A percentile compares a stretch with the other conserved stretches of the same genome.
Evolutionary conservation across 495 filamentous ascomycete genomes (phyloP).

Genomic region (Aspergillus ostianus): DNA sequence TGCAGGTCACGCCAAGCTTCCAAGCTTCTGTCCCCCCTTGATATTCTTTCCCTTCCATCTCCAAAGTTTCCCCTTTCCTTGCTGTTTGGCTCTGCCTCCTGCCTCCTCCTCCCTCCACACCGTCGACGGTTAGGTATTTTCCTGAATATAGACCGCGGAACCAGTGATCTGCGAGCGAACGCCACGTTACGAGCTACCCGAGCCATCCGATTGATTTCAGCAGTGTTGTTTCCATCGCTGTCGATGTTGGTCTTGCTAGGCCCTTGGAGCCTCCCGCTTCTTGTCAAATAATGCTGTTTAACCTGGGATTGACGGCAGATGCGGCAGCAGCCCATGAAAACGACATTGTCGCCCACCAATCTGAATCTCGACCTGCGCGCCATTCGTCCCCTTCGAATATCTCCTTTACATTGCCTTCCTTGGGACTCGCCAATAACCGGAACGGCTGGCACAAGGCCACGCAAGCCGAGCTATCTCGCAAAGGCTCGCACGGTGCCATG

Average conservation of each 20-base stretch:
- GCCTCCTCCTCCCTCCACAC: neutral
- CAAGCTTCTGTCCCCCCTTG: neutral
- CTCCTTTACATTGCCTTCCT: slow-evolving; percentile 43
- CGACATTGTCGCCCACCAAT: slow-evolving; percentile 43
- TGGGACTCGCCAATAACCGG: slow-evolving; percentile 23
- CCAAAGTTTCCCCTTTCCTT: neutral
- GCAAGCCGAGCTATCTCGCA: slow-evolving; percentile 16
- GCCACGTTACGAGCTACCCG: neutral
- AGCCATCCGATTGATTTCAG: neutral
- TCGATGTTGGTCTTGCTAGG: slow-evolving; percentile 20
- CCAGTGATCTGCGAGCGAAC: neutral
- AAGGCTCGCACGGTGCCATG: slow-evolving; percentile 26
- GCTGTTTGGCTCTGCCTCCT: neutral
- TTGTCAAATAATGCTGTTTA: slow-evolving; percentile 40
- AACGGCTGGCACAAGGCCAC: slow-evolving; percentile 20
- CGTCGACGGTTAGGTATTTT: neutral
- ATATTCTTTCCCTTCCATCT: neutral
- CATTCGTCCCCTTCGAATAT: slow-evolving; percentile 38
- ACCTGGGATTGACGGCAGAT: slow-evolving; percentile 52
- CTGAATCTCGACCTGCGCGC: slow-evolving; percentile 34
- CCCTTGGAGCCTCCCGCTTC: slow-evolving; percentile 7
- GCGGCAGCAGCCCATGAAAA: slow-evolving; percentile 56
- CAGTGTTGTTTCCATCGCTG: neutral
- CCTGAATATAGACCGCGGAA: neutral
- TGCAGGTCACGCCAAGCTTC: slow-evolving; percentile 4